A percentile compares a stretch with the other conserved stretches of the same genome.
Evolutionary conservation across 129 eudicot species (phyloP).

Genomic region (Helichrysum umbraculigerum): DNA sequence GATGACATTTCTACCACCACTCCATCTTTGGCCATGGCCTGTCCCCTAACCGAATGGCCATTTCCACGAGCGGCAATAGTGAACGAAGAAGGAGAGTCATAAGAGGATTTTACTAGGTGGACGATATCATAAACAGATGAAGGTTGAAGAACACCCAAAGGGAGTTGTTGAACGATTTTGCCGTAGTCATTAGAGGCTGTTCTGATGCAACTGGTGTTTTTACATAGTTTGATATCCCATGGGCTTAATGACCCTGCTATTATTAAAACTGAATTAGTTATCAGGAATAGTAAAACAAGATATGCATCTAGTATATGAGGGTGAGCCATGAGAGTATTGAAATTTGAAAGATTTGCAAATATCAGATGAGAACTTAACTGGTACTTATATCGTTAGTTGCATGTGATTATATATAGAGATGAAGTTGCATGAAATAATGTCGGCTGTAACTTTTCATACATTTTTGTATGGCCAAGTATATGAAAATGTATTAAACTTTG

Average conservation of each 20-base stretch:
- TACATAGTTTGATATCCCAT: conserved; percentile 17
- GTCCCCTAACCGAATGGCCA: conserved; percentile 43
- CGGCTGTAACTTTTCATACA: background rate
- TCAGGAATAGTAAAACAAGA: background rate
- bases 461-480: too few relatives aligned
- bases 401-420: too few relatives aligned
- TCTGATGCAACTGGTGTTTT: conserved; percentile 23
- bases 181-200: conserved; percentile 39
- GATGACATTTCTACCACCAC: conserved; percentile 38
- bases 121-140: conserved; percentile 28
- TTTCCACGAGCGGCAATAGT: conserved; percentile 32
- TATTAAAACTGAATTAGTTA: background rate
- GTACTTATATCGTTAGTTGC: too few relatives aligned
- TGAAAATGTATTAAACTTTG: too few relatives aligned
- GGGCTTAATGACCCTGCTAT: background rate
- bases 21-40: conserved; percentile 41
- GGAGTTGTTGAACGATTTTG: conserved; percentile 24
- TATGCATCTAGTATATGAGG: background rate
- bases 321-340: background rate
- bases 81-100: conserved; percentile 19
- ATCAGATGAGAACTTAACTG: background rate
- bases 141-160: conserved; percentile 33
- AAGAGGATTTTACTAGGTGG: conserved; percentile 23
- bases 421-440: background rate
- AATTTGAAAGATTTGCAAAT: background rate